Evolutionary conservation across 768 basidiomycete species (phyloP), one percentile per base, ranked within the genome.

Genomic region (Amyloporia xantha): DNA sequence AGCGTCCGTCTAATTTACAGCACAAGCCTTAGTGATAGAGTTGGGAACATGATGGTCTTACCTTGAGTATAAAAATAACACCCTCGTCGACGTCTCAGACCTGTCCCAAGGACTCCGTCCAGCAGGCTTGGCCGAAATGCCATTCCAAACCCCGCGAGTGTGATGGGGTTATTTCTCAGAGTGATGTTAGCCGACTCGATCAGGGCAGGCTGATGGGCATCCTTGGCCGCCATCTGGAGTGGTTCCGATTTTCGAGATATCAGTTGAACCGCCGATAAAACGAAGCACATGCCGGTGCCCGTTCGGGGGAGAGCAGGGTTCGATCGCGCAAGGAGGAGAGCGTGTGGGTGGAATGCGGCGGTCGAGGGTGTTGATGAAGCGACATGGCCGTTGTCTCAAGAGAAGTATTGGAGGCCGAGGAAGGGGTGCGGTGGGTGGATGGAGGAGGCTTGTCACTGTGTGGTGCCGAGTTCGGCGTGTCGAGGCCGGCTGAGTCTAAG

Each of bases 401-500:
- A 12, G 13, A 7, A 41, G 40, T 7, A 33, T 33, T 33, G 30
- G 9, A 7, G 30, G 30, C 30, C n/a, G n/a, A n/a, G n/a, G n/a
- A 33, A 33, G 30, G 30, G 15, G 15, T 7, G 15, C 30, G 9
- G 40, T 41, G 21, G 7, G 21, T 23, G 40, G n/a, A 41, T n/a
- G 40, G 12, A 17, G 40, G 40, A 23, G 15, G 42, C 5, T 10
- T 43, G 42, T 17, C 24, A 12, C 24, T n/a, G 42, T 12, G 15
- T 35, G 27, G 21, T 39, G 47, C 38, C 38, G 23, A 40, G 27
- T 12, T 27, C 47, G 51, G 58, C 55, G 49, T 56, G 48, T 53
- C 46, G 49, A 40, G 39, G 48, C 53, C 52, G 58, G 44, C 48
- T 39, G n/a, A n/a, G n/a, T n/a, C n/a, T 41, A 46, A 50, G 57